A percentile compares a stretch with the other conserved stretches of the same genome.
Conservation (phyloP, 2,329 filamentous ascomycete species). For the Fusarium tupiense region DNA sequence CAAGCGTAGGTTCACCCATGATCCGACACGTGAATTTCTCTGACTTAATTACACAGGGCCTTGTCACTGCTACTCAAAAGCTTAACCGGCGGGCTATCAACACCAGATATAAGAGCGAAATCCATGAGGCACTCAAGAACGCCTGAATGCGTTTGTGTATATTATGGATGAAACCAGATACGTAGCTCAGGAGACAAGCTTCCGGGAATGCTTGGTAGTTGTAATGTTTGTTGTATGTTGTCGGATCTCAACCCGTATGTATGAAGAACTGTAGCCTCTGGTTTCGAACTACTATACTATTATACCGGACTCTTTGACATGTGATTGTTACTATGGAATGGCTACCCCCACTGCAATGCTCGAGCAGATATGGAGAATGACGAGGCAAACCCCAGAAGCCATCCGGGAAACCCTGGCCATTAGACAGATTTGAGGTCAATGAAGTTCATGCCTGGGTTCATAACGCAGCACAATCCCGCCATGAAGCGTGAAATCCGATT, state of each 20-base stretch:
- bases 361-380: not conserved
- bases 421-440: not conserved
- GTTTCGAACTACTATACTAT: not conserved
- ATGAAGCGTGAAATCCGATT: not conserved
- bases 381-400: fast-evolving
- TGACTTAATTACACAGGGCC: slow-evolving; percentile 51
- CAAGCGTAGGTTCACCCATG: slow-evolving; percentile 69
- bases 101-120: slow-evolving; percentile 59
- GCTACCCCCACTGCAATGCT: too few relatives aligned
- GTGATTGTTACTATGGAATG: too few relatives aligned
- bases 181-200: not conserved
- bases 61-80: slow-evolving; percentile 69
- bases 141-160: not conserved
- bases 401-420: too few relatives aligned
- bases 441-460: not conserved
- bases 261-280: not conserved
- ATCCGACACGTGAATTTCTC: fast-evolving
- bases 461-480: not conserved
- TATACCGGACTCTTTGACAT: not conserved
- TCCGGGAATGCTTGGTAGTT: not conserved
- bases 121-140: slow-evolving; percentile 39
- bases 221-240: not conserved
- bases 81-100: slow-evolving; percentile 62
- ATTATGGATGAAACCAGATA: not conserved
- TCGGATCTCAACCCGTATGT: not conserved